These are phyloP conservation scores for Aspergillus puulaauensis DNA, from an alignment of 2,329 filamentous ascomycete species.

Conservation along the genomic window DNA sequence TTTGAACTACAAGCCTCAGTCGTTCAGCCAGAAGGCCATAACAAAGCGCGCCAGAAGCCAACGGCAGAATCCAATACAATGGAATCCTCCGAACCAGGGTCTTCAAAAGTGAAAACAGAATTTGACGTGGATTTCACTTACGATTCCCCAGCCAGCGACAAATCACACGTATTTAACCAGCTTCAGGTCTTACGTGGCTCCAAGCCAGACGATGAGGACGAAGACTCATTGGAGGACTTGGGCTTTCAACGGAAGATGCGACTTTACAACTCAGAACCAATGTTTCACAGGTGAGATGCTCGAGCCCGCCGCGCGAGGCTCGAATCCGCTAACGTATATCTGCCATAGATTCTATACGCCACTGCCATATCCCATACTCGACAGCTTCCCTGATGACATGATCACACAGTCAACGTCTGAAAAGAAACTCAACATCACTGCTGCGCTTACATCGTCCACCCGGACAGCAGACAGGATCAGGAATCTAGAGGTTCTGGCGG, in stretches of 20 bases:
- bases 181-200: slow-evolving; percentile 33
- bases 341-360: slow-evolving; percentile 34
- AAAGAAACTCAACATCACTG: slow-evolving; percentile 48
- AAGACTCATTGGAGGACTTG: slow-evolving; percentile 20
- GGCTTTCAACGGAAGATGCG: slow-evolving; percentile 30
- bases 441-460: slow-evolving; percentile 71
- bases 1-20: slow-evolving; percentile 71
- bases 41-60: not conserved
- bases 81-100: slow-evolving; percentile 11
- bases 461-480: slow-evolving; percentile 69
- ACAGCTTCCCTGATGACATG: slow-evolving; percentile 77
- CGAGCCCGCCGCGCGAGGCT: not conserved
- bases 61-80: not conserved
- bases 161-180: slow-evolving; percentile 36
- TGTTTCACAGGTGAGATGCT: slow-evolving; percentile 31
- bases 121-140: slow-evolving; percentile 43
- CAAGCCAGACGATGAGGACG: slow-evolving; percentile 15
- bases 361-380: slow-evolving; percentile 72
- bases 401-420: slow-evolving; percentile 52
- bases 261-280: slow-evolving; percentile 34
- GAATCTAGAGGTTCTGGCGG: slow-evolving; percentile 62
- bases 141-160: slow-evolving; percentile 22
- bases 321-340: slow-evolving; percentile 8
- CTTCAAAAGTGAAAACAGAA: slow-evolving; percentile 24
- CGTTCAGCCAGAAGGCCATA: slow-evolving; percentile 25